Evolutionary conservation across 2,329 filamentous ascomycete genomes (phyloP).

Genomic region (Mollisia scopiformis): DNA sequence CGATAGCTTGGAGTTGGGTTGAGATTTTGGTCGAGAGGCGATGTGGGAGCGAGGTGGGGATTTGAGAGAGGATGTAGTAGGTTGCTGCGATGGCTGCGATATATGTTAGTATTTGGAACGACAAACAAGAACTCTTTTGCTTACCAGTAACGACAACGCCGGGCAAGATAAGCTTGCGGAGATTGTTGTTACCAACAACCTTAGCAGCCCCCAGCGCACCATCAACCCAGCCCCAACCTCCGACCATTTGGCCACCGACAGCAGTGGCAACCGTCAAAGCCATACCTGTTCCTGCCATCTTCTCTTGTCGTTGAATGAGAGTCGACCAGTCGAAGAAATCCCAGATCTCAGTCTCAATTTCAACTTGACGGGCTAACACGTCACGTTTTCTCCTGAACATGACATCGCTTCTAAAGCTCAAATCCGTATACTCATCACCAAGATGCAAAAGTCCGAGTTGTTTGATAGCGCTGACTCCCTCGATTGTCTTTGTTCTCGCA

Average conservation of each 20-base stretch:
- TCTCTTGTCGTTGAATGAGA: conserved; percentile 88
- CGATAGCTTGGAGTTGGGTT: conserved; percentile 75
- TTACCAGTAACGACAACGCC: conserved; percentile 78
- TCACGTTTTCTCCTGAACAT: conserved; percentile 92
- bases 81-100: conserved; percentile 69
- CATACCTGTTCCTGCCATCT: conserved; percentile 92
- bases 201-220: conserved; percentile 81
- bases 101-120: conserved; percentile 37
- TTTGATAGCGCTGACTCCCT: conserved; percentile 85
- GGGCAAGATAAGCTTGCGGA: conserved; percentile 80
- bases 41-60: conserved; percentile 85
- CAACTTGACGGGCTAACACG: conserved; percentile 78
- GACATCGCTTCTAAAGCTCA: conserved; percentile 86
- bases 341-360: conserved; percentile 84
- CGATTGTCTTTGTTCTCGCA: conserved; percentile 76
- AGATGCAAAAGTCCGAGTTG: conserved; percentile 86
- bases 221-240: conserved; percentile 87
- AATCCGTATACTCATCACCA: conserved; percentile 81
- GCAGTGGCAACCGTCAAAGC: conserved; percentile 90
- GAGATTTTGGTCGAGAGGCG: conserved; percentile 86
- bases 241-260: conserved; percentile 78
- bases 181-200: conserved; percentile 78
- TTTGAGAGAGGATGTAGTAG: conserved; percentile 82
- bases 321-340: conserved; percentile 92
- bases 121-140: conserved; percentile 41